A percentile compares a stretch with the other conserved stretches of the same genome.
Evolutionary conservation across 805 yeast genomes (phyloP).

Genomic region (Metschnikowia peoriensis): DNA sequence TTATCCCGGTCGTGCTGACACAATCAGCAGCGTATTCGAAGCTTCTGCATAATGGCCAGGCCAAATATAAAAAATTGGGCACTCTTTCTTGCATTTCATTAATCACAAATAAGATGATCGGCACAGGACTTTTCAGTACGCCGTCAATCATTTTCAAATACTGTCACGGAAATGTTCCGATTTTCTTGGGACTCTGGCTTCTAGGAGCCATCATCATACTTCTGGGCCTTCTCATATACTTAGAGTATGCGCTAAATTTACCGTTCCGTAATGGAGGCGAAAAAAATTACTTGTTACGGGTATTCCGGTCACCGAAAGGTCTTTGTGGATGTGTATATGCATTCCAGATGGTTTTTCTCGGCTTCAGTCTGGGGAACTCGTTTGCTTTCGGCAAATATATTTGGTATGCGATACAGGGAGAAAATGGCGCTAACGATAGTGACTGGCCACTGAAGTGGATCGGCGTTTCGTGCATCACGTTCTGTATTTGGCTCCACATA

Average conservation of each 20-base stretch:
- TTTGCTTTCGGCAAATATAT: conserved; percentile 65
- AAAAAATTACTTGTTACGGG: conserved; percentile 38
- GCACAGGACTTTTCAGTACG: conserved; percentile 71
- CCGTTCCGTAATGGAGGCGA: conserved; percentile 45
- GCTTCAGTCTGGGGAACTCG: conserved; percentile 62
- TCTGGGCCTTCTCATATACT: conserved; percentile 39
- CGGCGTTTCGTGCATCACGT: conserved; percentile 48
- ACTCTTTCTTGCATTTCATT: conserved; percentile 40
- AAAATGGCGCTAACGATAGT: conserved; percentile 22
- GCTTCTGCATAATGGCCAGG: conserved; percentile 7
- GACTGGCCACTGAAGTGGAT: conserved; percentile 42
- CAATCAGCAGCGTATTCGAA: conserved; percentile 8
- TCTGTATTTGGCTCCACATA: conserved; percentile 48
- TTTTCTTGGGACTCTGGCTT: conserved; percentile 33
- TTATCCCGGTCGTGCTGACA: conserved; percentile 12
- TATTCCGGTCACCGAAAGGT: conserved; percentile 33
- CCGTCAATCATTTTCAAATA: conserved; percentile 63
- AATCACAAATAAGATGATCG: conserved; percentile 67
- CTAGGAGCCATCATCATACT: conserved; percentile 38
- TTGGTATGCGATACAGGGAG: conserved; percentile 35
- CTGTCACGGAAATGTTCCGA: conserved; percentile 36
- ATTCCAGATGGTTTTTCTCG: conserved; percentile 53
- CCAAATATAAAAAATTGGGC: conserved; percentile 19
- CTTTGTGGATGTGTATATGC: conserved; percentile 43
- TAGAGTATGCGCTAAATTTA: conserved; percentile 39